Base-by-base conservation (phyloP, 2,329 filamentous ascomycete species). In the Biscogniauxia sp. region DNA sequence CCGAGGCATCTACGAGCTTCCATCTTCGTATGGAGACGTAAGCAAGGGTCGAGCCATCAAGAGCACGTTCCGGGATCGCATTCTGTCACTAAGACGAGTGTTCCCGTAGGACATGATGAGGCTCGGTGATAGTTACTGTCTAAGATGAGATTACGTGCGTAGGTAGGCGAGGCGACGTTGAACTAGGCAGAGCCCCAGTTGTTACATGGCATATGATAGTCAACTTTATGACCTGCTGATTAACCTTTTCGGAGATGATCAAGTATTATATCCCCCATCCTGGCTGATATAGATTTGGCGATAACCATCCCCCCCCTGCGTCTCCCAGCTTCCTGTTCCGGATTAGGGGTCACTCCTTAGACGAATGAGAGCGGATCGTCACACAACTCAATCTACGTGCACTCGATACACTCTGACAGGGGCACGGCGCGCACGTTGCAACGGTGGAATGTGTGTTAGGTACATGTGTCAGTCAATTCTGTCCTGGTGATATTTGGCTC, bases 241-340 rank as follows among this genome's bases (percentile, higher is more conserved):
- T 54, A 51, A 56, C 60, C 26, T 57, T 63, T 61, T 20, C 54
- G 61, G 61, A 66, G 64, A 65, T 65, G 60, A 53, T 41, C 52
- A 57, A 55, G 49, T 56, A 54, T 57, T 54, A 59, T 54, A 59
- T 59, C 64, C 53, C 49, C 11, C 45, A 2, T 57, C 20, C 45
- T n/a, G 23, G 45, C 13, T n/a, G 64, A 61, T 59, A 66, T 61
- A 65, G 61, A 60, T 64, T 57, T 58, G 62, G 58, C 56, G 63
- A 64, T 62, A 67, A 59, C 7, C 28, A 9, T 59, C 62, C 65
- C 60, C 61, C 65, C 69, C 69, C 69, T 67, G 63, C 68, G 66
- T 70, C 53, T 50, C 8, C 64, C 65, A 72, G 65, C 69, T 72
- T 67, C 70, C 70, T 66, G 20, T 68, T 72, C 64, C 20, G 67